Evolutionary conservation across 441 rosid species (phyloP).

Genomic region (California macrophylla): DNA sequence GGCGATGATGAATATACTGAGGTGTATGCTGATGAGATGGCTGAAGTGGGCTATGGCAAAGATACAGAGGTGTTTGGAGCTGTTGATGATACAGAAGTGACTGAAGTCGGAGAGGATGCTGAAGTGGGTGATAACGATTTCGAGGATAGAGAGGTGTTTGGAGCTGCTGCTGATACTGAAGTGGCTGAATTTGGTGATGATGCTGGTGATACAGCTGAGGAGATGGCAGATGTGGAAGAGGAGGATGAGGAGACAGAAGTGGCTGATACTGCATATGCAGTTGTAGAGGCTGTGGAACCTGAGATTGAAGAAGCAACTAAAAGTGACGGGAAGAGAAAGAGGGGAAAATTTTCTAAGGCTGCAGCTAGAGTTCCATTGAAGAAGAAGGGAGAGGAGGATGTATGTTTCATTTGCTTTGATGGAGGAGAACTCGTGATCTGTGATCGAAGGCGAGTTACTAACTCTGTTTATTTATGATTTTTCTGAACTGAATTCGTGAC

Average conservation of each 20-base stretch:
- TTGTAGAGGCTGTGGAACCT: slow-evolving; percentile 13
- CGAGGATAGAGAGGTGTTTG: slow-evolving; percentile 8
- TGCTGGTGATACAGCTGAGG: not conserved
- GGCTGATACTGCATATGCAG: not conserved
- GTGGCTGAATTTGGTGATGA: slow-evolving; percentile 18
- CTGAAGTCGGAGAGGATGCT: slow-evolving; percentile 15
- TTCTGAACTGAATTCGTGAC: not conserved
- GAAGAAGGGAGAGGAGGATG: slow-evolving; percentile 90
- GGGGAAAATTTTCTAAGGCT: slow-evolving; percentile 41
- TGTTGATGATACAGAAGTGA: slow-evolving; percentile 20
- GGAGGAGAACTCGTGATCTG: slow-evolving; percentile 91
- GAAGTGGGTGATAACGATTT: too few relatives aligned
- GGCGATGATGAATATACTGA: slow-evolving; percentile 1
- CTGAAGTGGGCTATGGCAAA: too few relatives aligned
- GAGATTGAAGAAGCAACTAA: slow-evolving; percentile 39
- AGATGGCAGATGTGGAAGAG: not conserved
- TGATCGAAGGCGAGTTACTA: slow-evolving; percentile 66
- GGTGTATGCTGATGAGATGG: not conserved
- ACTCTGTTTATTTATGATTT: not conserved
- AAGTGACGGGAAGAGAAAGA: slow-evolving; percentile 62
- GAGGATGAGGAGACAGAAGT: slow-evolving; percentile 8
- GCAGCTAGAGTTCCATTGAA: slow-evolving; percentile 33
- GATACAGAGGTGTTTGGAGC: slow-evolving; percentile 5
- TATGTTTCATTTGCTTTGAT: slow-evolving; percentile 91
- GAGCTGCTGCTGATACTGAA: slow-evolving; percentile 18